Conservation (phyloP, 2,329 filamentous ascomycete species). For the Sporothrix brasiliensis region DNA sequence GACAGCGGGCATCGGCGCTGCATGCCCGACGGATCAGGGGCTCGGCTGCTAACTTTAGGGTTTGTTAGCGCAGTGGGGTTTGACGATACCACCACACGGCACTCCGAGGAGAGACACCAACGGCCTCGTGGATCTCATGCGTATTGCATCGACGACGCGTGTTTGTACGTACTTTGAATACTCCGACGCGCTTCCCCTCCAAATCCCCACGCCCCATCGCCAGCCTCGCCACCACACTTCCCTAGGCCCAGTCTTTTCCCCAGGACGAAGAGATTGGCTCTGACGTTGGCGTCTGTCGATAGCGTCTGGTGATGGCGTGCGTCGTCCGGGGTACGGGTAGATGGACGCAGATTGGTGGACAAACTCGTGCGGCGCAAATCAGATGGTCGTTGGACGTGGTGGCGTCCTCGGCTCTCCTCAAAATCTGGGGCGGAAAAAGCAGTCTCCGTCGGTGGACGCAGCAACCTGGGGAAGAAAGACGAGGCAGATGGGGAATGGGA, state of each 20-base stretch:
- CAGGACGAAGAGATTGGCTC: no score
- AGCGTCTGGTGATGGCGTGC: not conserved
- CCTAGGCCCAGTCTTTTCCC: not conserved
- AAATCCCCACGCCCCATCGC: not conserved
- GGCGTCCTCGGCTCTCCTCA: not conserved
- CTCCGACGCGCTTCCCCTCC: not conserved
- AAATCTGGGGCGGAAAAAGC: slow-evolving; percentile 7
- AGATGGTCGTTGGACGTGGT: not conserved
- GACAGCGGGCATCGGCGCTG: slow-evolving; percentile 17
- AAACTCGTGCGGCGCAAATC: slow-evolving; percentile 3
- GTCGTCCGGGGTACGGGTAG: no score
- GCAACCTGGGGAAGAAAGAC: not conserved
- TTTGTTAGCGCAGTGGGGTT: not conserved
- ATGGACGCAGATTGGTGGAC: slow-evolving; percentile 5
- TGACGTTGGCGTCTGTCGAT: not conserved
- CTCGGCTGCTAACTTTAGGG: not conserved
- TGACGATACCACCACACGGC: no score
- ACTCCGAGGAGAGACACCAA: not conserved
- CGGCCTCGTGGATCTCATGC: not conserved
- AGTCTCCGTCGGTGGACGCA: not conserved
- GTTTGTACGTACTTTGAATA: not conserved
- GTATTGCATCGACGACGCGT: slow-evolving; percentile 10
- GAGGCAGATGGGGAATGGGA: not conserved
- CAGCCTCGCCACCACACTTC: slow-evolving; percentile 18
- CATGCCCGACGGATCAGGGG: not conserved